Evolutionary conservation across 2,329 filamentous ascomycete genomes (phyloP), one percentile per base, ranked within the genome.

Genomic region (Mycocentrospora acerina): DNA sequence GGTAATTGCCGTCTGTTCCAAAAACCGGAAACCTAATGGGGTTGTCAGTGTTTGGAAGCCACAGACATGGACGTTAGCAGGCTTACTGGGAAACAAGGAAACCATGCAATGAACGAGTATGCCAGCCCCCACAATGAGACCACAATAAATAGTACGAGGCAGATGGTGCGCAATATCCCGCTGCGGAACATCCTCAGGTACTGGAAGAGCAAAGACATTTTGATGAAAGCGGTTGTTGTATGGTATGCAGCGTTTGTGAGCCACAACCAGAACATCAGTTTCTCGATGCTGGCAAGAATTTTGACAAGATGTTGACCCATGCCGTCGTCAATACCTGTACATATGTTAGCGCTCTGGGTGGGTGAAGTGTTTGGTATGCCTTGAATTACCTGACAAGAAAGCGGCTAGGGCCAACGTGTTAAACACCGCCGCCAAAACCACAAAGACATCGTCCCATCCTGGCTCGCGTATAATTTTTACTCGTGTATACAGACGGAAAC

Each of bases 401-500:
- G 34, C 39, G 9, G 57, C 34, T 11, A 60, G 34, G 14, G 48
- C 45, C 13, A 46, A 29, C 9, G 62, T 35, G 19, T 59, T 60
- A 17, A 60, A 44, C 1, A 60, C 7, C 10, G 44, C 50, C 13
- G 58, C 59, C 12, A 64, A 25, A 9, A 62, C 41, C 16, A 67
- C 60, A 4, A 64, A 51, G n/a, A 58, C 34, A 32, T 67, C 64
- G 36, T 67, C 63, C 52, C 59, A 59, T n/a, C 64, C 57, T 4
- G 57, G 55, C 17, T 62, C 52, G 19, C 55, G 53, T 12, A 62
- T 43, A 3, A 62, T 35, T 13, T 39, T 43, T 11, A 59, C 36
- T n/a, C 59, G 50, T 31, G 53, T 59, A 29, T 62, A 51, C 11
- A 64, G 42, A 29, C 60, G 58, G 31, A 57, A 48, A 17, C 39